Evolutionary conservation across 2,329 filamentous ascomycete species (phyloP).

Genomic region (Sclerotinia borealis): DNA sequence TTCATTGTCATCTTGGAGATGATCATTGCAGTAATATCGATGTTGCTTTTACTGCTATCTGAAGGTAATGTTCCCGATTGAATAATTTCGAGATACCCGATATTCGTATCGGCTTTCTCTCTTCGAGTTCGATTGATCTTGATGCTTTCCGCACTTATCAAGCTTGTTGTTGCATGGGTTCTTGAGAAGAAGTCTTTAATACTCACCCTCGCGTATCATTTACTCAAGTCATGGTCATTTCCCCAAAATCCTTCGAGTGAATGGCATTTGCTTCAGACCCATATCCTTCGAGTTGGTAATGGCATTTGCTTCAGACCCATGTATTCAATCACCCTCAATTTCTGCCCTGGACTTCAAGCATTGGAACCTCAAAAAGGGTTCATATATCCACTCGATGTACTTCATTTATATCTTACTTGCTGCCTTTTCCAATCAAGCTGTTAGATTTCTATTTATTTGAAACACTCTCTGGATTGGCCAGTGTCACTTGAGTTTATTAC

Average conservation of each 20-base stretch:
- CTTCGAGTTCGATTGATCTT: not conserved
- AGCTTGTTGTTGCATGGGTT: no score
- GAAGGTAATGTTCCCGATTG: no score
- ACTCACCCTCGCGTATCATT: no score
- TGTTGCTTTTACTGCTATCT: no score
- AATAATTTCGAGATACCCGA: not conserved
- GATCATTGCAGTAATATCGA: no score
- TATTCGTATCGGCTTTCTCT: no score
- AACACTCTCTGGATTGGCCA: slow-evolving; percentile 2
- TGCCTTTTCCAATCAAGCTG: not conserved
- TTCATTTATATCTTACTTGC: not conserved
- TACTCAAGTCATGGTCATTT: no score
- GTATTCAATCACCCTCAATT: not conserved
- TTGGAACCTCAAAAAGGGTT: not conserved
- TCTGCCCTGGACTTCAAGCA: not conserved
- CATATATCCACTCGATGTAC: not conserved
- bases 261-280: no score
- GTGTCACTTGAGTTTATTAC: not conserved
- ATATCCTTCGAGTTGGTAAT: not conserved
- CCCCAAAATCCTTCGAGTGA: no score
- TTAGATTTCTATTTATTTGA: not conserved
- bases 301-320: not conserved
- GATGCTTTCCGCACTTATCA: not conserved
- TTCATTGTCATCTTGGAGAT: no score
- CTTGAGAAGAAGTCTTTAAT: no score